Evolutionary conservation across 129 eudicot genomes (phyloP).

Genomic region (Scalesia atractyloides): DNA sequence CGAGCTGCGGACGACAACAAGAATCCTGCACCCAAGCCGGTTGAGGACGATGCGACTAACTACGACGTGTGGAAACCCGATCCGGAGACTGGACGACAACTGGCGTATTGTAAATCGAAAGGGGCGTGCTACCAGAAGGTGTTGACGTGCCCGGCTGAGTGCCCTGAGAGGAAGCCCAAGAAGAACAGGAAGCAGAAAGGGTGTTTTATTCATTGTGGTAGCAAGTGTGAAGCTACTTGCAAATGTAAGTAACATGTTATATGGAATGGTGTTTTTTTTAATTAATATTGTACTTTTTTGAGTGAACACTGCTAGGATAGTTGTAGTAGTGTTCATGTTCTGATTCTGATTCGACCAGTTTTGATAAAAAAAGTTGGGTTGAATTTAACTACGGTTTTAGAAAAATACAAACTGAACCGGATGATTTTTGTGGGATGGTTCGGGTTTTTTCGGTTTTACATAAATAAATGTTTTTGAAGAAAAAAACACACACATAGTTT

Average conservation of each 20-base stretch:
- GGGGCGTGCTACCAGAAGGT: conserved; percentile 45
- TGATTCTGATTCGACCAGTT: too few species aligned
- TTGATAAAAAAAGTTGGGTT: too few species aligned
- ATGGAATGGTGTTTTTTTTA: background rate
- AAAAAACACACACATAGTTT: too few species aligned
- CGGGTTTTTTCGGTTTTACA: too few species aligned
- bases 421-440: too few species aligned
- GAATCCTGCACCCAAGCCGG: conserved; percentile 15
- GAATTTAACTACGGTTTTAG: too few species aligned
- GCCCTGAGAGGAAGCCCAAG: conserved; percentile 70
- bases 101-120: conserved; percentile 43
- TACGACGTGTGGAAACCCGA: conserved; percentile 34
- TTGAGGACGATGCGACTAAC: conserved; percentile 38
- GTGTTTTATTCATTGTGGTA: conserved; percentile 61
- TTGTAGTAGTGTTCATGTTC: too few species aligned
- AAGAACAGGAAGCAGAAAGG: conserved; percentile 70
- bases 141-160: conserved; percentile 62
- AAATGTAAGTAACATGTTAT: conserved; percentile 50
- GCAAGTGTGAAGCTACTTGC: conserved; percentile 77
- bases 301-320: too few species aligned
- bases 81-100: conserved; percentile 50
- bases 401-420: too few species aligned
- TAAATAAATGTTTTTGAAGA: too few species aligned
- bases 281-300: too few species aligned
- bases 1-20: conserved; percentile 33